These are phyloP conservation scores for Paxillus involutus DNA, from an alignment of 768 basidiomycete genomes.

Conservation along the genomic window DNA sequence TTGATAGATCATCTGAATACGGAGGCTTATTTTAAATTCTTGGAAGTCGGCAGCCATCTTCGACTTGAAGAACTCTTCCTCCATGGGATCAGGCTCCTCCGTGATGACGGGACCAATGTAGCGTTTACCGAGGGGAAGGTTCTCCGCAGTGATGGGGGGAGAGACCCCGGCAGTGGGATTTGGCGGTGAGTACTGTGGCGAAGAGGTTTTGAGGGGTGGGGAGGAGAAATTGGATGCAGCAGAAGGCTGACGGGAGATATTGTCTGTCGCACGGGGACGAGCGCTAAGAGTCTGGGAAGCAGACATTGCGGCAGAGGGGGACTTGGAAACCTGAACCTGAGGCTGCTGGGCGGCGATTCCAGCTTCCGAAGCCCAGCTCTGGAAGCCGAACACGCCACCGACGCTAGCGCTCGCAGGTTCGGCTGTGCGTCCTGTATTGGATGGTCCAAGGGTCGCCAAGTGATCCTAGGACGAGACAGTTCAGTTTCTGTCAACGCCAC, in stretches of 20 bases:
- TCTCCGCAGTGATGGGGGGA: constrained; percentile 20
- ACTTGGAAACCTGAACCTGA: constrained; percentile 9
- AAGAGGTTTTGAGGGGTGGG: constrained; percentile 17
- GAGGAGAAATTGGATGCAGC: constrained; percentile 22
- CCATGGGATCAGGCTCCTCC: constrained; percentile 28
- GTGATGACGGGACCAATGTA: constrained; percentile 31
- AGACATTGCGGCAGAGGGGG: not conserved
- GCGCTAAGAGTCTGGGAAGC: constrained; percentile 11
- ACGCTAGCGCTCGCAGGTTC: constrained; percentile 13
- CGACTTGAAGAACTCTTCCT: constrained; percentile 28
- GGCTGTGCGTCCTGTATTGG: constrained; percentile 20
- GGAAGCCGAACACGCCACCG: constrained; percentile 22
- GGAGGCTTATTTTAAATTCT: constrained; percentile 29
- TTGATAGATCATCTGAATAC: constrained; percentile 35
- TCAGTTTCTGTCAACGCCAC: not conserved
- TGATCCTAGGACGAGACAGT: constrained; percentile 23
- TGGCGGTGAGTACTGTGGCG: constrained; percentile 29
- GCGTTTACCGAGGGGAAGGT: constrained; percentile 26
- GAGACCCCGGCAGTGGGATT: constrained; percentile 23
- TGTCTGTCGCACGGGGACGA: constrained; percentile 29
- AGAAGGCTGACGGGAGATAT: constrained; percentile 30
- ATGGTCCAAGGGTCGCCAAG: constrained; percentile 27
- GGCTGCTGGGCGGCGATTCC: constrained; percentile 21
- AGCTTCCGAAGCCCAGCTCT: constrained; percentile 33
- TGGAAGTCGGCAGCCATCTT: constrained; percentile 35